Base-by-base conservation (phyloP, 2,329 filamentous ascomycete species). In the Xylariaceae sp. region DNA sequence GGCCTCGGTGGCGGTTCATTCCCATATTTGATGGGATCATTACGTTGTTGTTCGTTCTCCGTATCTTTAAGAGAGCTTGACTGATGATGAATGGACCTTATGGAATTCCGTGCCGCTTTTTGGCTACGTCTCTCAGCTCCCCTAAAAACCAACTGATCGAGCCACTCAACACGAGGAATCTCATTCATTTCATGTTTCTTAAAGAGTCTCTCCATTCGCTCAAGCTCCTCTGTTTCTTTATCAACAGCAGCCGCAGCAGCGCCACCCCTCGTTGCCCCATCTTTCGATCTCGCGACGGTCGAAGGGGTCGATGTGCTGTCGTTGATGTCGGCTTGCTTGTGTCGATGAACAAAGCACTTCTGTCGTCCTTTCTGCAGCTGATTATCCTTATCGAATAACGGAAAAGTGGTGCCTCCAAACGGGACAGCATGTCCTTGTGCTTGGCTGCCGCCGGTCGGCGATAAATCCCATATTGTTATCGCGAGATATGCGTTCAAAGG, bases 171-270 rank as follows among this genome's bases (percentile, higher is more conserved):
- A 13, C 92, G 85, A 0, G 90, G 87, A 30, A 99, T 93, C 72
- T 99, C 94, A 15, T 92, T 92, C 88, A 97, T 95, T 72, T 99
- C 95, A 71, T 97, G 94, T 75, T 96, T 96, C 76, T 99, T 99
- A 72, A 99, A 89, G 18, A 97, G 75, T 56, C 86, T 88, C 70
- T 97, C 92, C 66, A 99, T 82, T 15, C 94, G 82, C 68, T 97
- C 92, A 62, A 97, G 82, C 74, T 99, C 94, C 56, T 90, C 86
- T n/a, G 77, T 77, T 61, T 95, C 86, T 66, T 88, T 88, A 59
- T 89, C 85, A n/a, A 84, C 76, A 0, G 77, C 72, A 1, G 80
- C 76, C 1, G 55, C 7, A 7, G 53, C 15, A 2, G 80, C 74
- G 1, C 77, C 76, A 4, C 77, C 78, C 47, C 79, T 81, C 58